Conservation (phyloP, 164 flowering plant species). For the Vitis vinifera region ASM3070453v1 NC_081822.1:1043001-1043500, state of each 20-base stretch:
- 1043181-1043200: slow-evolving; percentile 11
- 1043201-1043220: slow-evolving; percentile 34
- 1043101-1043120: too few relatives aligned
- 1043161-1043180: too few relatives aligned
- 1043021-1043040: not conserved
- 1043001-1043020: slow-evolving; percentile 15
- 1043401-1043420: too few relatives aligned
- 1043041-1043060: not conserved
- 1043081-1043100: slow-evolving; percentile 12
- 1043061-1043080: slow-evolving; percentile 6
- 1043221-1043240: slow-evolving; percentile 17
- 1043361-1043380: too few relatives aligned
- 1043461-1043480: too few relatives aligned
- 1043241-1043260: not conserved
- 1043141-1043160: too few relatives aligned
- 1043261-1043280: slow-evolving; percentile 5
- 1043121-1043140: too few relatives aligned
- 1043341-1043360: not conserved
- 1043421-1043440: not conserved
- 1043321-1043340: slow-evolving; percentile 21
- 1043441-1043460: too few relatives aligned
- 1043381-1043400: not conserved
- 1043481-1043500: too few relatives aligned
- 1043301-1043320: slow-evolving; percentile 11
- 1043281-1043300: slow-evolving; percentile 2